Percentiles rank a stretch among this genome's conserved stretches.
Conservation (phyloP, 108 stramenopile species). For the Thalassiosira profunda region DNA sequence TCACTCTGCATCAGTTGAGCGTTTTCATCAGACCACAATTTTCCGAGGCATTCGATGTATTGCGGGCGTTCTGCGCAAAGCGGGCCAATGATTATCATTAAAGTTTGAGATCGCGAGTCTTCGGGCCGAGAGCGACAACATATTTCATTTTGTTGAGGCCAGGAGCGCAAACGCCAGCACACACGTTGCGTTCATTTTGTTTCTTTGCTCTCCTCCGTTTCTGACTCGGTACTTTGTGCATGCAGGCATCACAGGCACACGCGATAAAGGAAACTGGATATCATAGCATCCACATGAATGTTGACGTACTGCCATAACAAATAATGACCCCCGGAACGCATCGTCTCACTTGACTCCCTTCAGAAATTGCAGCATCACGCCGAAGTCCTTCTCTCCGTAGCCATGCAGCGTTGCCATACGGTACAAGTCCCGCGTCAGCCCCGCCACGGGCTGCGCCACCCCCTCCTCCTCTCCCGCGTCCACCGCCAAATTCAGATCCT, state of each 20-base stretch:
- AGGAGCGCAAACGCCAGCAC: too few relatives aligned
- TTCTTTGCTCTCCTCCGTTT: too few relatives aligned
- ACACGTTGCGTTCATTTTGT: too few relatives aligned
- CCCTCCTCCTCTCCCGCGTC: conserved; percentile 58
- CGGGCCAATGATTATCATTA: too few relatives aligned
- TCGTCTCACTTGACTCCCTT: conserved; percentile 11
- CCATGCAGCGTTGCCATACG: conserved; percentile 55
- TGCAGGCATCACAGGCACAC: too few relatives aligned
- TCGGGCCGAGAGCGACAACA: too few relatives aligned
- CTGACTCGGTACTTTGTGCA: too few relatives aligned
- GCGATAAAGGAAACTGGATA: too few relatives aligned
- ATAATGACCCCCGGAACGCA: not conserved
- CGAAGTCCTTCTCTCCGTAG: conserved; percentile 76
- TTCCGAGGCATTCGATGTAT: conserved; percentile 57
- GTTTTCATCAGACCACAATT: conserved; percentile 58
- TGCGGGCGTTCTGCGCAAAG: too few relatives aligned
- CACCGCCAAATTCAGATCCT: conserved; percentile 85
- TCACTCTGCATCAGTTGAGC: conserved; percentile 48
- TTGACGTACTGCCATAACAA: not conserved
- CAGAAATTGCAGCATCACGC: conserved; percentile 72
- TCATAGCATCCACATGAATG: not conserved
- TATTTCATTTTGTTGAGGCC: too few relatives aligned
- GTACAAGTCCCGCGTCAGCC: conserved; percentile 67
- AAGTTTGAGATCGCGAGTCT: too few relatives aligned
- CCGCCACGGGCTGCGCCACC: conserved; percentile 69